Evolutionary conservation across 805 yeast species (phyloP), one percentile per base, ranked within the genome.

Genomic region (Suhomyces faveliae): DNA sequence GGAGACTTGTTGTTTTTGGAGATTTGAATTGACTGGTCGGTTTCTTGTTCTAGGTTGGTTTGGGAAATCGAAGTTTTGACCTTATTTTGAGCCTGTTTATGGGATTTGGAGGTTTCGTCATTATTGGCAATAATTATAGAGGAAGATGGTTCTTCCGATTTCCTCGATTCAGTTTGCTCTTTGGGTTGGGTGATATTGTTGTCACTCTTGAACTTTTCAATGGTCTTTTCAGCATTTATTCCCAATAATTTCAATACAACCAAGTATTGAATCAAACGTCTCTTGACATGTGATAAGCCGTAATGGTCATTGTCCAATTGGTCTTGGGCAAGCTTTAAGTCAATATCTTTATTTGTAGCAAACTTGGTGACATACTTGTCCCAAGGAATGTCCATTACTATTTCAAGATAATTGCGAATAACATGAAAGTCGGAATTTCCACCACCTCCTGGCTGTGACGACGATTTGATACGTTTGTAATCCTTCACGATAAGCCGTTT

Each of bases 251-350:
- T 85, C 52, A 88, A 67, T 5, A 89, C 90, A 4, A 94, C 89
- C 24, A 89, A 70, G 61, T 89, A 88, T 62, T 89, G 95, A 19
- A 89, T 62, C 33, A 89, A 74, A 42, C 96, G 73, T 54, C 78
- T 83, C 63, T 89, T 89, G 40, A 86, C 92, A 47, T 66, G 64
- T 42, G 73, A 73, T 47, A 73, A 61, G 1, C 77, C 78, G 50
- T 69, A 66, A 53, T 73, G 78, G 53, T 73, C 78, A 11, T 58
- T 61, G 48, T 73, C 77, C 37, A 73, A 59, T 48, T 69, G 73
- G 10, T 54, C 50, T 43, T 61, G 67, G 5, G 78, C 78, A 11
- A 61, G 63, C 0, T 59, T 61, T 13, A 88, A 62, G 53, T 85
- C 80, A 44, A 81, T 70, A 45, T 76, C 75, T 22, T 73, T 75